These are phyloP conservation scores for Pleurostoma richardsiae DNA, from an alignment of 2,329 filamentous ascomycete genomes.

Conservation along the genomic window DNA sequence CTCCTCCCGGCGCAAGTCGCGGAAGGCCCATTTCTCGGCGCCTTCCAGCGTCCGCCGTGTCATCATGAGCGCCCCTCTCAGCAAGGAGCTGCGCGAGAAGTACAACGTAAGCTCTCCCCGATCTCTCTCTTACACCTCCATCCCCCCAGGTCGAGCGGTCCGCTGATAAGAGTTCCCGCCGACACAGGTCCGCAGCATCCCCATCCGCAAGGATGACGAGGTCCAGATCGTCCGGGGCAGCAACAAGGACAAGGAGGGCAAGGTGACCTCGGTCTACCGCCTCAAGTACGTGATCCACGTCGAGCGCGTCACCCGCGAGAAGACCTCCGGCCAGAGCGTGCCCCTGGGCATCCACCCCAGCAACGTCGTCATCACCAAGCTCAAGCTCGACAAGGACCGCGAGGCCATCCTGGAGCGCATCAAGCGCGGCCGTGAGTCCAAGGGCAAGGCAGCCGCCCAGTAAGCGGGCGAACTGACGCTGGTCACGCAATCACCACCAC, in stretches of 20 bases:
- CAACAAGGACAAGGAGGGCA: constrained; percentile 98
- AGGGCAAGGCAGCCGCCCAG: constrained; percentile 59
- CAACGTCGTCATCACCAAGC: constrained; percentile 97
- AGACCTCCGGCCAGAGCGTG: constrained; percentile 93
- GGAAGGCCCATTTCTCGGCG: constrained; percentile 96
- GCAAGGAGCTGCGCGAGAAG: constrained; percentile 97
- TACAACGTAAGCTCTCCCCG: constrained; percentile 73
- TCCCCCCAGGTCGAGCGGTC: too few relatives aligned
- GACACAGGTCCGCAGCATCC: constrained; percentile 81
- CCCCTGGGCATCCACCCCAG: constrained; percentile 91
- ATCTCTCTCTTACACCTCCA: not conserved
- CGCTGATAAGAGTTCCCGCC: not conserved
- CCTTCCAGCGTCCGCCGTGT: constrained; percentile 89
- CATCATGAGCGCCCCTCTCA: constrained; percentile 95
- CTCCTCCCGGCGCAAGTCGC: constrained; percentile 96
- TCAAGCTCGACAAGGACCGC: constrained; percentile 96
- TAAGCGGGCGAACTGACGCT: constrained; percentile 23
- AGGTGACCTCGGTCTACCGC: constrained; percentile 96
- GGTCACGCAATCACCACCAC: too few relatives aligned
- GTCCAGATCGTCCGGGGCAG: constrained; percentile 86
- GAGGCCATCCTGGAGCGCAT: constrained; percentile 84
- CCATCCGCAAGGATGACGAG: constrained; percentile 96
- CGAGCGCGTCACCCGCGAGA: constrained; percentile 94
- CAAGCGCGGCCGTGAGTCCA: constrained; percentile 73
- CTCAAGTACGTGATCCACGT: constrained; percentile 97